Conservation (phyloP, 345 rosid genomes). For the Luvunga scandens region DNA sequence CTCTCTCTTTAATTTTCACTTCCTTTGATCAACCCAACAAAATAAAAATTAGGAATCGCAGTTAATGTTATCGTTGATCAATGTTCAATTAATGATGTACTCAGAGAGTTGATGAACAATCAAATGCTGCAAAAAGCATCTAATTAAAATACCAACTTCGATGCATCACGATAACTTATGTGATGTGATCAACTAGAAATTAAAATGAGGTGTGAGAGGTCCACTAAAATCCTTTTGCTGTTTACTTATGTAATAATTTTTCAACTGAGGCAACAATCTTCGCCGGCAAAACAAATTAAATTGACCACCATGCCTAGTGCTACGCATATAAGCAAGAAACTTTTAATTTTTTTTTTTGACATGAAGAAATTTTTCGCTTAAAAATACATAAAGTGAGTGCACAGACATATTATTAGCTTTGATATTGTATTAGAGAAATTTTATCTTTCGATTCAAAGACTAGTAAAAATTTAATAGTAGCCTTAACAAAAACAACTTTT, state of each 20-base stretch:
- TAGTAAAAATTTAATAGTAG: too few species aligned
- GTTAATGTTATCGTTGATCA: slow-evolving; percentile 12
- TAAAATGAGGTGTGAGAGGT: background rate
- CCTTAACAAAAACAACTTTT: too few species aligned
- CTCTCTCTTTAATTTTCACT: background rate
- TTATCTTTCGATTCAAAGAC: too few species aligned
- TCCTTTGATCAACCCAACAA: slow-evolving; percentile 12
- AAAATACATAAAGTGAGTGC: too few species aligned
- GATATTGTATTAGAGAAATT: too few species aligned
- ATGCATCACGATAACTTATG: slow-evolving; percentile 8
- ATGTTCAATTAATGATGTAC: slow-evolving; percentile 3
- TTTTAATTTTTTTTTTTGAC: too few species aligned
- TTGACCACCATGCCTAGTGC: too few species aligned
- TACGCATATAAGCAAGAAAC: too few species aligned
- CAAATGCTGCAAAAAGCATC: slow-evolving; percentile 1
- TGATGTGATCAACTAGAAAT: background rate
- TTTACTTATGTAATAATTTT: too few species aligned
- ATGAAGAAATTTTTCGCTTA: too few species aligned
- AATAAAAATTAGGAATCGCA: slow-evolving; percentile 17
- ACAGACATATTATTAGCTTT: too few species aligned
- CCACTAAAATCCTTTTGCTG: background rate
- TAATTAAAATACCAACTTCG: slow-evolving; percentile 4
- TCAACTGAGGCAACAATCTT: background rate
- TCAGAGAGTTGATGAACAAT: background rate
- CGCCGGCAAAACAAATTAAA: too few species aligned